These are phyloP conservation scores for Talaromyces thailandensis DNA, from an alignment of 495 filamentous ascomycete species.

Conservation along the genomic window DNA sequence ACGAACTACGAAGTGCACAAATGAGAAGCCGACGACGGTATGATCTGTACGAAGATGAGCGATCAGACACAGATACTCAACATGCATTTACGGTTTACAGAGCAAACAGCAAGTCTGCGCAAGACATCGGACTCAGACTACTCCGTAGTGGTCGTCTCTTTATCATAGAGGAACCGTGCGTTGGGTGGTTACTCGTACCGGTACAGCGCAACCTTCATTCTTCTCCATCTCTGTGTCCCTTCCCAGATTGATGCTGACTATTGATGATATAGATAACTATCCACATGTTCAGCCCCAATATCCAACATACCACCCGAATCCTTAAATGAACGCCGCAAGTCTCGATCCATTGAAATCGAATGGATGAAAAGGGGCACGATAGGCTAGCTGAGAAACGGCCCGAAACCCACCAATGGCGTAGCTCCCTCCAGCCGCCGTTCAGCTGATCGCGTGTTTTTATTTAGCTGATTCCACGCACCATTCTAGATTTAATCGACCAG, in stretches of 20 bases:
- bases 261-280: background rate
- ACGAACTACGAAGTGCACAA: background rate
- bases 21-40: background rate
- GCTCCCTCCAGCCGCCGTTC: background rate
- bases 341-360: background rate
- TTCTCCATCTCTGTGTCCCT: background rate
- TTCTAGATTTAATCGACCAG: background rate
- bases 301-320: background rate
- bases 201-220: background rate
- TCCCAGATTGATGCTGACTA: background rate
- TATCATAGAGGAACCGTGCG: background rate
- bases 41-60: background rate
- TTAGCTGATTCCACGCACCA: background rate
- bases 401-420: background rate
- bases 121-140: background rate
- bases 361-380: background rate
- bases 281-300: background rate
- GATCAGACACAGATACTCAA: background rate
- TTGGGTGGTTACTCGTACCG: background rate
- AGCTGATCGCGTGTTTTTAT: background rate
- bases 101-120: background rate
- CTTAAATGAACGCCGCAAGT: background rate
- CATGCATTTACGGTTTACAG: background rate
- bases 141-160: background rate
- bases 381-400: background rate